Base-by-base conservation (phyloP, 768 basidiomycete genomes). In the Antrodiella citrinella region DNA sequence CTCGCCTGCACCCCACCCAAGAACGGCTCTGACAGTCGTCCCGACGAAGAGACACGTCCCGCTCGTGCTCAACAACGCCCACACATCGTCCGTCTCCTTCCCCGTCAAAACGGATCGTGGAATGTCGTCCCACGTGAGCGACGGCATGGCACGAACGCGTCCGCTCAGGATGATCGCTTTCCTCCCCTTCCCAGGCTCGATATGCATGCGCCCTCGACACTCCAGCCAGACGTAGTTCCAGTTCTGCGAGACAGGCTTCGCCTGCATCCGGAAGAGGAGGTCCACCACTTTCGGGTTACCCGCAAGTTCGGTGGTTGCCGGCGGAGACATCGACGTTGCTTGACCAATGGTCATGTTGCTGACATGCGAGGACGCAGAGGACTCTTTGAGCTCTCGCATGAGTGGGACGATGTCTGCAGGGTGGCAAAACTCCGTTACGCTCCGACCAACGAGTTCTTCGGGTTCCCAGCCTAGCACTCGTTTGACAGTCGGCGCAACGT, bases 81-180 rank as follows among this genome's bases (percentile, higher is more conserved):
- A 86, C 50, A 79, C 77, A n/a, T n/a, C n/a, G n/a, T n/a, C n/a
- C n/a, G n/a, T n/a, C 57, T 76, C 74, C 38, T 52, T 51, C 9
- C 64, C 52, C 44, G 51, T 4, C 52, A 63, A 65, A 72, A 72
- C 38, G 2, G 73, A 74, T 23, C 64, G 61, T 1, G 69, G 64
- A 23, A 92, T 66, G 30, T 72, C 69, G 2, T 68, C 70, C 90
- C 90, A 92, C 3, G 62, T 65, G 20, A 91, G 64, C 1, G 57
- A 62, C 5, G 81, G 79, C 74, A 89, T 84, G 59, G 75, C 75
- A 42, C 84, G 69, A 24, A 84, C 78, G 7, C 95, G 75, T 0
- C 86, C 94, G 50, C 79, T 81, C n/a, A 99, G 73, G 26, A 99
- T 81, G 60, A 99, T 91, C 1, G 92, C 91, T 67, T 98, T 96